Evolutionary conservation across 495 filamentous ascomycete species (phyloP).

Genomic region (Recurvomyces mirabilis): DNA sequence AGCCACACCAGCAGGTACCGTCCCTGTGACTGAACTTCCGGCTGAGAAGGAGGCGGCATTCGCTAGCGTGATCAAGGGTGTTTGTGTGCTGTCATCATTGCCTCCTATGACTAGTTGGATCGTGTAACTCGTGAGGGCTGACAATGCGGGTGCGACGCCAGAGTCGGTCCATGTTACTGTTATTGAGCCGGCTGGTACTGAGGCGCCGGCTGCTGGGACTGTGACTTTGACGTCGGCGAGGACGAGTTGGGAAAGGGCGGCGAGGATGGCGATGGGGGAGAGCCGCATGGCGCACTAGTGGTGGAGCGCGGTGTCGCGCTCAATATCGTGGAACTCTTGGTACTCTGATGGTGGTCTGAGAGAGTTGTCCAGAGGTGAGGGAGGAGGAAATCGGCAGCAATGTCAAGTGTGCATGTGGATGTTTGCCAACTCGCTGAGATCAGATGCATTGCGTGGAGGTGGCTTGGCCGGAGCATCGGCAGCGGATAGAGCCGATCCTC

Average conservation of each 20-base stretch:
- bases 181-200: conserved; percentile 34
- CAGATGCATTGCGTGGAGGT: too few species aligned
- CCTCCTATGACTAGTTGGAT: conserved; percentile 56
- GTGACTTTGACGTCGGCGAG: conserved; percentile 46
- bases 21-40: conserved; percentile 42
- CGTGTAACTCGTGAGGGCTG: conserved; percentile 45
- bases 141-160: conserved; percentile 37
- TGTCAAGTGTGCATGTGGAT: too few species aligned
- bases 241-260: conserved; percentile 34
- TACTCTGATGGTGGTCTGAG: too few species aligned
- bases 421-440: too few species aligned
- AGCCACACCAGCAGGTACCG: conserved; percentile 38
- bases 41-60: conserved; percentile 34
- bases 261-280: conserved; percentile 30
- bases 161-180: conserved; percentile 49
- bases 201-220: conserved; percentile 38
- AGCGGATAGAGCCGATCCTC: too few species aligned
- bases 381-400: too few species aligned
- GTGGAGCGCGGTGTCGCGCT: too few species aligned
- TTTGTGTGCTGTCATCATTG: conserved; percentile 39
- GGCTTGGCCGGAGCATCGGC: too few species aligned
- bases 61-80: conserved; percentile 35
- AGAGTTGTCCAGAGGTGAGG: too few species aligned
- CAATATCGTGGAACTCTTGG: too few species aligned
- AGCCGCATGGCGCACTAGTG: neutral